A percentile compares a stretch with the other conserved stretches of the same genome.
These are phyloP conservation scores for Nicotiana attenuata DNA, from an alignment of 257 asterid species.

Conservation along the genomic window DNA sequence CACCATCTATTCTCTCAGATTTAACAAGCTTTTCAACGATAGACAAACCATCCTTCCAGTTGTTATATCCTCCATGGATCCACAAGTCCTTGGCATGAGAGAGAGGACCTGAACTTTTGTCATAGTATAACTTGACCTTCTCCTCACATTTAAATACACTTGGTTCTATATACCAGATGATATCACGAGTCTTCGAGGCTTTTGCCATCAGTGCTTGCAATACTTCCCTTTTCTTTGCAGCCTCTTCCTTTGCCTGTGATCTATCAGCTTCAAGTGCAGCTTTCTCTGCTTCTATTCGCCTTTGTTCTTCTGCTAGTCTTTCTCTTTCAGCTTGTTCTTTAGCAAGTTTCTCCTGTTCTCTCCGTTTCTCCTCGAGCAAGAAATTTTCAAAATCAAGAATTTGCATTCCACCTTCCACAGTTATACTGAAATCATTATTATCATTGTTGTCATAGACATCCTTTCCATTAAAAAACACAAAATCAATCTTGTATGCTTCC, in stretches of 20 bases:
- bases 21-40: slow-evolving; percentile 55
- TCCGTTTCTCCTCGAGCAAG: slow-evolving; percentile 83
- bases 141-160: slow-evolving; percentile 53
- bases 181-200: slow-evolving; percentile 40
- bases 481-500: slow-evolving; percentile 88
- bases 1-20: slow-evolving; percentile 48
- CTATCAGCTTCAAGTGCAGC: slow-evolving; percentile 71
- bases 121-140: slow-evolving; percentile 60
- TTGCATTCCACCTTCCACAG: slow-evolving; percentile 73
- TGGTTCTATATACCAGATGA: slow-evolving; percentile 72
- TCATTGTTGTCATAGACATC: slow-evolving; percentile 86
- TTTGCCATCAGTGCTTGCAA: slow-evolving; percentile 44
- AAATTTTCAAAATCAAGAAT: slow-evolving; percentile 71
- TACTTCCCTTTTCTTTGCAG: slow-evolving; percentile 41
- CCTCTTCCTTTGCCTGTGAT: slow-evolving; percentile 67
- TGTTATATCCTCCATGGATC: slow-evolving; percentile 90
- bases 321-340: slow-evolving; percentile 73
- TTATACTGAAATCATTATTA: slow-evolving; percentile 62
- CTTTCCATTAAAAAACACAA: slow-evolving; percentile 80
- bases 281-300: slow-evolving; percentile 71
- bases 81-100: slow-evolving; percentile 54
- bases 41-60: slow-evolving; percentile 80
- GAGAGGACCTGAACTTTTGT: slow-evolving; percentile 73
- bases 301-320: slow-evolving; percentile 61
- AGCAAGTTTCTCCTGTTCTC: slow-evolving; percentile 64